Evolutionary conservation across 2,329 filamentous ascomycete genomes (phyloP).

Genomic region (Diplodia corticola): DNA sequence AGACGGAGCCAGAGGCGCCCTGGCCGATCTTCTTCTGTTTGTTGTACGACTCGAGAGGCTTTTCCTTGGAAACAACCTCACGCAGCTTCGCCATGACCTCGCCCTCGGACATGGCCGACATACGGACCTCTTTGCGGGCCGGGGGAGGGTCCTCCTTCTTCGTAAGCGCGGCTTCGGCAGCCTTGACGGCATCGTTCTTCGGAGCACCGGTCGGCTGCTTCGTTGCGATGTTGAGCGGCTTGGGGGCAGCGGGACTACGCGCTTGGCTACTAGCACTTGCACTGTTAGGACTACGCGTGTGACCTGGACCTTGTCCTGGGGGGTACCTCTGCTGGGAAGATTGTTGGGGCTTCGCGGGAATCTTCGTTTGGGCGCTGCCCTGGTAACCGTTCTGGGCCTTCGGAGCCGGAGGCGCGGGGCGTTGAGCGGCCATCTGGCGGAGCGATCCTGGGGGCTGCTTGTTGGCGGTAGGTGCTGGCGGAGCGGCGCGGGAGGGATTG

Average conservation of each 20-base stretch:
- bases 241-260: conserved; percentile 46
- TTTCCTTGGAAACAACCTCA: conserved; percentile 92
- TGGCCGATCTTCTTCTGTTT: conserved; percentile 99
- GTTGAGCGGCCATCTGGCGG: conserved; percentile 66
- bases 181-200: conserved; percentile 71
- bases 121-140: conserved; percentile 83
- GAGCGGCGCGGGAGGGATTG: conserved; percentile 81
- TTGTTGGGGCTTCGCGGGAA: conserved; percentile 25
- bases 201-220: conserved; percentile 52
- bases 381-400: conserved; percentile 38
- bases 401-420: conserved; percentile 77
- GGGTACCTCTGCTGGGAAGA: conserved; percentile 29
- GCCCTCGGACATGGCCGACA: conserved; percentile 96
- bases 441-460: conserved; percentile 52
- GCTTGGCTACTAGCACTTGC: conserved; percentile 8
- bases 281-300: conserved; percentile 18
- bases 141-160: conserved; percentile 68
- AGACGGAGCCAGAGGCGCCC: conserved; percentile 95
- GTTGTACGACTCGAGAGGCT: conserved; percentile 91
- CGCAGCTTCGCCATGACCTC: conserved; percentile 97
- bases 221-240: conserved; percentile 56
- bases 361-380: conserved; percentile 34
- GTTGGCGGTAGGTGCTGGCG: conserved; percentile 63
- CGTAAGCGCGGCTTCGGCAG: conserved; percentile 84
- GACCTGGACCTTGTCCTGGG: conserved; percentile 18